Evolutionary conservation across 441 rosid genomes (phyloP).

Genomic region (Geranium incanum): DNA sequence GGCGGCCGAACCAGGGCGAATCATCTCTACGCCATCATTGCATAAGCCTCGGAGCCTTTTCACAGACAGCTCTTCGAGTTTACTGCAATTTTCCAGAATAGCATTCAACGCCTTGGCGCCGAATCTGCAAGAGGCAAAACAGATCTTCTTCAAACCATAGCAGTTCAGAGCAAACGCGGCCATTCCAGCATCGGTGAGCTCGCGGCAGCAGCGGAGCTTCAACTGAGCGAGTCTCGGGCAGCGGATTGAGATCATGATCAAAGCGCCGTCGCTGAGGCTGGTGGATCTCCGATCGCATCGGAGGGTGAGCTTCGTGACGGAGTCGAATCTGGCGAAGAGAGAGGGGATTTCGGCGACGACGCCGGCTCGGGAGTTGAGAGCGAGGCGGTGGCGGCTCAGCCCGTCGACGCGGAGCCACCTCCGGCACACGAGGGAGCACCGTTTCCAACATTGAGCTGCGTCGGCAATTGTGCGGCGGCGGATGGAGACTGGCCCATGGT

Average conservation of each 20-base stretch:
- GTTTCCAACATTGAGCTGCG: no score
- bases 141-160: slow-evolving; percentile 35
- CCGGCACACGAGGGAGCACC: slow-evolving; percentile 54
- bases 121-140: slow-evolving; percentile 44
- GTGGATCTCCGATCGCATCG: slow-evolving; percentile 45
- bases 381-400: slow-evolving; percentile 41
- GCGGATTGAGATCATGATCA: slow-evolving; percentile 36
- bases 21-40: slow-evolving; percentile 33
- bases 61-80: slow-evolving; percentile 48
- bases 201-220: slow-evolving; percentile 65
- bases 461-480: slow-evolving; percentile 35
- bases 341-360: slow-evolving; percentile 27
- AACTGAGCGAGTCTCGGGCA: slow-evolving; percentile 42
- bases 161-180: slow-evolving; percentile 37
- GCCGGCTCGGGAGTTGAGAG: slow-evolving; percentile 41
- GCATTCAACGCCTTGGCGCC: slow-evolving; percentile 48
- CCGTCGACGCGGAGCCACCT: slow-evolving; percentile 75
- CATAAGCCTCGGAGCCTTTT: slow-evolving; percentile 46
- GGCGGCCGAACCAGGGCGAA: slow-evolving; percentile 28
- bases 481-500: slow-evolving; percentile 60
- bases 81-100: slow-evolving; percentile 37
- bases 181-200: slow-evolving; percentile 48
- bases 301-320: slow-evolving; percentile 44
- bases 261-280: slow-evolving; percentile 42
- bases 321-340: slow-evolving; percentile 42